phyloP scores from a whole-genome alignment of 192 early-diverging fungal genomes.

The Coemansia sp. region DNA sequence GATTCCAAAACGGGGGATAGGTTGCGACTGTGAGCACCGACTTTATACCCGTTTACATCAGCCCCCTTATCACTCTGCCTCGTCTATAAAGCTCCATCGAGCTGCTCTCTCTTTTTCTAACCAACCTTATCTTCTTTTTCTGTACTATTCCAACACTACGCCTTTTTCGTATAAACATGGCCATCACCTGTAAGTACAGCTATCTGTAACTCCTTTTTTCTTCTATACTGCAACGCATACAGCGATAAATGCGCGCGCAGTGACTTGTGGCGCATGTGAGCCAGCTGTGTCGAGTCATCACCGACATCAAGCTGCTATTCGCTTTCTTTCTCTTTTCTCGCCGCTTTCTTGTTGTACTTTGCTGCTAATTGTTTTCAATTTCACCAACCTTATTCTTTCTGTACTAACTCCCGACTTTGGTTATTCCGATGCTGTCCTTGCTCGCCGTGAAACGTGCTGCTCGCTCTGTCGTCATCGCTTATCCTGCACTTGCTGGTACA shows the following conservation, averaged over 20 bases:
- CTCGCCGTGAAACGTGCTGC: slow-evolving; percentile 5
- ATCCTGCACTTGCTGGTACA: not conserved
- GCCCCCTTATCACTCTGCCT: not conserved
- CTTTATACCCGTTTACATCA: not conserved
- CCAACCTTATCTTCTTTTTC: not conserved
- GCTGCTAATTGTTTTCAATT: not conserved
- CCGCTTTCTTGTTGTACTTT: not conserved
- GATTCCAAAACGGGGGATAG: not conserved
- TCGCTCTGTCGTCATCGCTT: not conserved
- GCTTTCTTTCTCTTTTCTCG: not conserved
- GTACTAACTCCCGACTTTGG: not conserved
- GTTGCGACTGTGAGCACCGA: not conserved
- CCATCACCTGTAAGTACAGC: slow-evolving; percentile 4
- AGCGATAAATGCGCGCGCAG: not conserved
- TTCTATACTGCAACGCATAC: not conserved
- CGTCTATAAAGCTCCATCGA: not conserved
- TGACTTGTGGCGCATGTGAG: not conserved
- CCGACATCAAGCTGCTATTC: too few relatives aligned
- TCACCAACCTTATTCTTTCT: not conserved
- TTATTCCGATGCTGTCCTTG: slow-evolving; percentile 7
- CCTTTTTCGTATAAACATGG: slow-evolving; percentile 3
- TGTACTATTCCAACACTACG: not conserved
- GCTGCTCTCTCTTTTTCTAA: not conserved
- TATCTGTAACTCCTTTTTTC: not conserved
- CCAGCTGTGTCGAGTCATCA: not conserved